Base-by-base conservation (phyloP, 495 filamentous ascomycete species). In the Hyphodiscus hymeniophilus region DNA sequence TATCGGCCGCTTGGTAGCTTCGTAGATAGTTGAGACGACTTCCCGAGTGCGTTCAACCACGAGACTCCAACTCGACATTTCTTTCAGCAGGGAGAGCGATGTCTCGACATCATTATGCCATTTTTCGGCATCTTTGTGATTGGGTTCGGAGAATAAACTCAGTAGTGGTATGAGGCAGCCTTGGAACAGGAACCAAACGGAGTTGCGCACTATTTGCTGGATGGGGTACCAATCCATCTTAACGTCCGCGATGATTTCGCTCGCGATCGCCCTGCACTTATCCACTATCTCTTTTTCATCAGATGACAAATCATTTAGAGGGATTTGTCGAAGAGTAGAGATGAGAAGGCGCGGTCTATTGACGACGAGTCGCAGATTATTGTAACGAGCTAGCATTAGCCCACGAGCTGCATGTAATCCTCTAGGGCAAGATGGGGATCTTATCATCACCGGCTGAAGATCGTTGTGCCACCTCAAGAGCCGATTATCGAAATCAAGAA, bases 371-470 rank as follows among this genome's bases (percentile, higher is more conserved):
- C 85, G 81, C 45, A 86, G 75, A 55, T 86, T 87, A 59, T 81
- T 77, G 61, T 83, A 89, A n/a, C 85, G 74, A 85, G 85, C 89
- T 59, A 85, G 82, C 82, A 88, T 89, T 54, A 89, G 76, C 44
- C 79, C 79, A 44, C 84, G 72, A 0, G 81, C 77, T 47, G 81
- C 81, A 49, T 76, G 75, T 18, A 89, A 74, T 1, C 80, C 76
- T 52, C 84, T 80, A 0, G 82, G 79, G 62, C 82, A 85, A 2
- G 81, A 76, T 55, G 84, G 76, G 24, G 78, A 80, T 10, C 78
- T 77, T 46, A 76, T 74, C 18, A 90, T 73, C 3, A 89, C 74
- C 59, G 79, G 80, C 0, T 85, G 85, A 0, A 90, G 74, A 24
- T 76, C 79, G 23, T 81, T 75, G 64, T 82, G 81, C 85, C 85